Evolutionary conservation across 306 rosid species (phyloP), one percentile per base, ranked within the genome.

Genomic region (Sophora flavescens): DNA sequence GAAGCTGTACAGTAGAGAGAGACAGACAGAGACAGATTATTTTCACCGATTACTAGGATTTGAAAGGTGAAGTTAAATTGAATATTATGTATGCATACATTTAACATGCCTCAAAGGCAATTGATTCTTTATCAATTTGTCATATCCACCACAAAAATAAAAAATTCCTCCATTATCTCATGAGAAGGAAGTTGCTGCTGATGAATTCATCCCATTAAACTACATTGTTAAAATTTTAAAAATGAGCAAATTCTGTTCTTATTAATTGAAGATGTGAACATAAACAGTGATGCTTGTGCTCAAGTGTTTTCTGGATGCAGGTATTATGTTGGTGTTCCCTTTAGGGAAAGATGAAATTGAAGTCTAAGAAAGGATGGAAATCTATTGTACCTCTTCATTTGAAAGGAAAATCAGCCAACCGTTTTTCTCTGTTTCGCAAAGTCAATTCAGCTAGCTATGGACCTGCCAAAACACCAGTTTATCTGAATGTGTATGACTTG

Each of bases 401-500:
- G 87, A 96, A 93, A 84, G 86, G 92, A 53, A 96, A 96, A 86
- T 82, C 97, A 12, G 83, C 85, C 2, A 80, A 85, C 41, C 84
- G 88, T 6, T 96, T 92, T 85, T 89, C 93, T 70, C 36, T 91
- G 50, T 92, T 89, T 85, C 87, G 96, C 53, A 92, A 88, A 81
- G 78, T 83, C 18, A 91, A 87, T 78, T 87, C 97, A 6, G 86
- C 86, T 69, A 68, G 80, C 77, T 60, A 74, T 77, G 87, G 93
- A 78, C 90, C 90, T 0, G 88, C 93, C 48, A 88, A 72, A 83
- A 73, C 90, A 35, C 97, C 98, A 6, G 98, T 96, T 70, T 92
- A 89, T 89, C 90, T 96, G 35, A 96, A 96, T 78, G 98, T 96
- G 52, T 96, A 96, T 64, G 99, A 96, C 80, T 79, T 96, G 83